These are phyloP conservation scores for Phytomonas sp. DNA, from an alignment of 208 protist genomes.

Conservation along the genomic window DNA sequence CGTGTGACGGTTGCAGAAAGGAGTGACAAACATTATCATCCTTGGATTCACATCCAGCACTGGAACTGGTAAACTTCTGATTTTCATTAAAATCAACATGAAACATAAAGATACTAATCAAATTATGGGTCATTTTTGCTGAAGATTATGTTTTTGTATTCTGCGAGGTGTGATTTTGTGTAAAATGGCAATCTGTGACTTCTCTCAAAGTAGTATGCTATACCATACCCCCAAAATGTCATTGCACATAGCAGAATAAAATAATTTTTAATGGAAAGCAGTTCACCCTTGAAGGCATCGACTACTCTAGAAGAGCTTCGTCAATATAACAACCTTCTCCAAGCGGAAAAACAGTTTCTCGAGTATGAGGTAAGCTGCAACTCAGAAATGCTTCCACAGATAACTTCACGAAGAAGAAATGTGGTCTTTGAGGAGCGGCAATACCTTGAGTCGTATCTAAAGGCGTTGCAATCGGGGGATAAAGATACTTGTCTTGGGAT, in stretches of 20 bases:
- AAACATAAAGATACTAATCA: not conserved
- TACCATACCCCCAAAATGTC: not conserved
- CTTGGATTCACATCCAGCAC: not conserved
- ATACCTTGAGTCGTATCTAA: conserved; percentile 1
- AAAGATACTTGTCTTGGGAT: not conserved
- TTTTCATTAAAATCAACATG: not conserved
- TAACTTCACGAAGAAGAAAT: conserved; percentile 1
- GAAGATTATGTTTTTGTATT: not conserved
- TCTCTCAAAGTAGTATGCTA: not conserved
- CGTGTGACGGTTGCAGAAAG: not conserved
- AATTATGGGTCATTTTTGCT: not conserved
- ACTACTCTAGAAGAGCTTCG: not conserved
- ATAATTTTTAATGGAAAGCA: not conserved
- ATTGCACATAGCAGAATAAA: conserved; percentile 4
- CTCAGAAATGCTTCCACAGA: not conserved
- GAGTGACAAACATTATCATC: not conserved
- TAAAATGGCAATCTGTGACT: not conserved
- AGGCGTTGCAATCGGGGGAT: conserved; percentile 1
- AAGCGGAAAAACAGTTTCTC: conserved; percentile 6
- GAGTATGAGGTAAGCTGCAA: conserved; percentile 3
- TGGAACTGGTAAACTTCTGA: not conserved
- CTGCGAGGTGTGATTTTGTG: not conserved
- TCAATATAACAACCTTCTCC: conserved; percentile 1
- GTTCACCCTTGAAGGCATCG: not conserved
- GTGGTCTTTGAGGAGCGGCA: not conserved